These are phyloP conservation scores for Diospyros kaki DNA, from an alignment of 148 eudicot species.

Conservation along the genomic window DNA sequence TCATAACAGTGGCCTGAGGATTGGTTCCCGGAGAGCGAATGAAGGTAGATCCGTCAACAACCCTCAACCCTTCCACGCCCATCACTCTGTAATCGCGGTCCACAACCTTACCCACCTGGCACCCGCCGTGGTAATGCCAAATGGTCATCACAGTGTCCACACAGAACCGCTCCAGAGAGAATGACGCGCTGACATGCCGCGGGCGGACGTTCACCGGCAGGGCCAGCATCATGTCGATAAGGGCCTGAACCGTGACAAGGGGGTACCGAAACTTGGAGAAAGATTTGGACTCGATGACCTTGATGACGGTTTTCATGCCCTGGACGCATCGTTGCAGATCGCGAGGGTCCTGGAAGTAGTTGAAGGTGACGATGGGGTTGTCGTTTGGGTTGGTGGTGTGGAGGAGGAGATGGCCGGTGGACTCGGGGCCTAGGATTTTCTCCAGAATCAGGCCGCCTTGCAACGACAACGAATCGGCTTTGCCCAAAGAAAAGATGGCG, in stretches of 20 bases:
- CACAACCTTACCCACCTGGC: conserved; percentile 50
- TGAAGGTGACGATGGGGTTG: conserved; percentile 50
- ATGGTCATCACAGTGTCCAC: conserved; percentile 62
- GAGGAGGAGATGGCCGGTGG: conserved; percentile 37
- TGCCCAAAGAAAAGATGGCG: neutral
- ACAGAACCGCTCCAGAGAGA: conserved; percentile 47
- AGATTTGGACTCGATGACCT: conserved; percentile 35
- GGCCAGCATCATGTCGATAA: conserved; percentile 28
- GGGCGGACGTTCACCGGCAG: conserved; percentile 32
- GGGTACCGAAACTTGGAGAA: conserved; percentile 36
- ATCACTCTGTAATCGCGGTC: conserved; percentile 49
- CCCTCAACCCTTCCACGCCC: conserved; percentile 47
- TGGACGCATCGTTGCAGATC: conserved; percentile 41
- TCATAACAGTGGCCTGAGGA: conserved; percentile 73
- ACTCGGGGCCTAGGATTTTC: conserved; percentile 37
- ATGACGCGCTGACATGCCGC: conserved; percentile 20
- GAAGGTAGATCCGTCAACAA: conserved; percentile 59
- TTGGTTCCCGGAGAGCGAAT: conserved; percentile 53
- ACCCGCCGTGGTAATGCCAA: conserved; percentile 73
- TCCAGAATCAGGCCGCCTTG: conserved; percentile 37
- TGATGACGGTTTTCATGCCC: conserved; percentile 44
- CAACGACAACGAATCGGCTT: neutral
- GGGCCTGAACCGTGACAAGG: conserved; percentile 27
- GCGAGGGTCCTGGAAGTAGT: conserved; percentile 48
- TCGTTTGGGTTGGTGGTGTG: conserved; percentile 32